A percentile compares a stretch with the other conserved stretches of the same genome.
These are phyloP conservation scores for Phytophthora kernoviae DNA, from an alignment of 352 stramenopile genomes.

Conservation along the genomic window DNA sequence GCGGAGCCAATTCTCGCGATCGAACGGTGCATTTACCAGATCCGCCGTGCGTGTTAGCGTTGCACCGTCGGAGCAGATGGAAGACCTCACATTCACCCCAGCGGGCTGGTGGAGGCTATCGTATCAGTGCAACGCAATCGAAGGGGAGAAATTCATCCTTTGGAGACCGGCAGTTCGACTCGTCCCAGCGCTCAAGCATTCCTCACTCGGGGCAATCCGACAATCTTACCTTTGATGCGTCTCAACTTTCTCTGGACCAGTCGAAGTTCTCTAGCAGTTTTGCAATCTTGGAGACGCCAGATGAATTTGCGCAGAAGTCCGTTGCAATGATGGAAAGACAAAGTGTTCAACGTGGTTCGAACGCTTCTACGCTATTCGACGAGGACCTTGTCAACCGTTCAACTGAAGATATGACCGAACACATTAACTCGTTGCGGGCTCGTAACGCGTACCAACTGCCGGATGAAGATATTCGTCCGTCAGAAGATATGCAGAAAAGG, in stretches of 20 bases:
- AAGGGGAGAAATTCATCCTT: slow-evolving; percentile 18
- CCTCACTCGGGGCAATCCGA: slow-evolving; percentile 10
- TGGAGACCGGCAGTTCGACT: slow-evolving; percentile 10
- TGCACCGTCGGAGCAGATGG: slow-evolving; percentile 19
- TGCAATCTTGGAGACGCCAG: slow-evolving; percentile 31
- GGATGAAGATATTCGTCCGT: slow-evolving; percentile 45
- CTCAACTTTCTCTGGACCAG: slow-evolving; percentile 31
- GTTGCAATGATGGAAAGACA: slow-evolving; percentile 41
- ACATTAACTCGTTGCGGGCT: slow-evolving; percentile 43
- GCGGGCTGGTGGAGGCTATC: slow-evolving; percentile 7
- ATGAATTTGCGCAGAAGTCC: slow-evolving; percentile 22
- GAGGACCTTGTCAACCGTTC: slow-evolving; percentile 52
- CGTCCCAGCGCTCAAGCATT: slow-evolving; percentile 15
- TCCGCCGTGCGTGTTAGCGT: slow-evolving; percentile 25
- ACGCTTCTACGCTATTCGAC: slow-evolving; percentile 36
- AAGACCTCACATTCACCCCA: slow-evolving; percentile 36
- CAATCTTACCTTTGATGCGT: slow-evolving; percentile 30
- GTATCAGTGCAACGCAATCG: slow-evolving; percentile 9
- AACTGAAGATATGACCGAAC: slow-evolving; percentile 42
- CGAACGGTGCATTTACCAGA: slow-evolving; percentile 25
- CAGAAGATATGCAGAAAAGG: slow-evolving; percentile 50
- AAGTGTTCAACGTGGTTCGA: slow-evolving; percentile 34
- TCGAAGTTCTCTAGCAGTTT: slow-evolving; percentile 36
- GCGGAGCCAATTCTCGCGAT: slow-evolving; percentile 25
- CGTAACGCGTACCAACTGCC: slow-evolving; percentile 25